phyloP scores from a whole-genome alignment of 1,284 basidiomycete species.

The Ceratobasidium sp. region DNA sequence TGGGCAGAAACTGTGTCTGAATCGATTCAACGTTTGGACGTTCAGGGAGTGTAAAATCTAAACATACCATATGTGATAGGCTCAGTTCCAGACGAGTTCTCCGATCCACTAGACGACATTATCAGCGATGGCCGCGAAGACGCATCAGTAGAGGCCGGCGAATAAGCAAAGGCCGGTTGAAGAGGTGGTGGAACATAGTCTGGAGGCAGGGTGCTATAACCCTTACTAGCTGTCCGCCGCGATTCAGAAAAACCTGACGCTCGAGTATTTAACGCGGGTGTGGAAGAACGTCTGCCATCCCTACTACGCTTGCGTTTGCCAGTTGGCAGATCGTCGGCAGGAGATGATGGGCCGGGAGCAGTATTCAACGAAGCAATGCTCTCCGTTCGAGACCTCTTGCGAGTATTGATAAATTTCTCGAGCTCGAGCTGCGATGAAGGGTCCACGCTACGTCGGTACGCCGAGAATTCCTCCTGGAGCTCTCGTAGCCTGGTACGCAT shows the following conservation, averaged over 20 bases:
- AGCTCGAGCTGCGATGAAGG: conserved; percentile 29
- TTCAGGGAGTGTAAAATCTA: too few relatives aligned
- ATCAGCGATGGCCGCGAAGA: conserved; percentile 31
- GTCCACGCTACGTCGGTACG: conserved; percentile 37
- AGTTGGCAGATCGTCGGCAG: conserved; percentile 1
- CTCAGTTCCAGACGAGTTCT: conserved; percentile 26
- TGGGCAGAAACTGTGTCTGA: conserved; percentile 8
- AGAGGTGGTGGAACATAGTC: conserved; percentile 33
- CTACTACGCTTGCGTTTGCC: conserved; percentile 31
- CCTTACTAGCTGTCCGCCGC: not conserved
- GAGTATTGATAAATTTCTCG: conserved; percentile 18
- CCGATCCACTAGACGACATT: conserved; percentile 19
- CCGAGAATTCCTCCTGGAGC: conserved; percentile 44
- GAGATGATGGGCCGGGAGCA: conserved; percentile 1
- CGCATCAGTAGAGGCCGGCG: conserved; percentile 21
- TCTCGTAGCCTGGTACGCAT: conserved; percentile 56
- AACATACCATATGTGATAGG: conserved; percentile 22
- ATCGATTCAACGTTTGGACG: not conserved
- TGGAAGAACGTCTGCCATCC: conserved; percentile 12
- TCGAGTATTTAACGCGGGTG: conserved; percentile 7
- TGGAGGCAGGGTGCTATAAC: conserved; percentile 29
- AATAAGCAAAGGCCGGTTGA: conserved; percentile 17
- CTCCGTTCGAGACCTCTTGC: conserved; percentile 31
- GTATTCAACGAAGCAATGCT: not conserved
- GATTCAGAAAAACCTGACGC: not conserved